Percentiles rank a stretch among this genome's conserved stretches.
Conservation (phyloP, 768 basidiomycete species). For the Lactarius deliciosus region DNA sequence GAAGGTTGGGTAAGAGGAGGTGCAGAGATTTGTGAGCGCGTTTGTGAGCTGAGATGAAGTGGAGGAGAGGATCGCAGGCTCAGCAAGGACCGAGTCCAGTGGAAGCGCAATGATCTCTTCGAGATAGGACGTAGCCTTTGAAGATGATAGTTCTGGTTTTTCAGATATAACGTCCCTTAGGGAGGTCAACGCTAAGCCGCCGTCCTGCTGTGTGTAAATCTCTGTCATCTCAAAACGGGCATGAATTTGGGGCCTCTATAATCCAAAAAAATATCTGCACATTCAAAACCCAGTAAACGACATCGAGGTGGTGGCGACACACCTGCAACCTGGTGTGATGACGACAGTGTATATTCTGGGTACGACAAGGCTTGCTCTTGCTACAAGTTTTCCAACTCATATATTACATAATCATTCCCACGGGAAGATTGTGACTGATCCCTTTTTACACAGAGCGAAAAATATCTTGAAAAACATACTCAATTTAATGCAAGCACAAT, state of each 20-base stretch:
- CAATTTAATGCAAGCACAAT: no score
- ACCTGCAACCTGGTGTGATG: neutral
- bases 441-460: no score
- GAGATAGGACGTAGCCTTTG: slow-evolving; percentile 51
- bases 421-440: no score
- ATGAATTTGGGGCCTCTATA: neutral
- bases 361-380: neutral
- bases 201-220: neutral
- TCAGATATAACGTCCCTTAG: slow-evolving; percentile 13
- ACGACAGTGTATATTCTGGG: neutral
- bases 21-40: slow-evolving; percentile 85
- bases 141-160: slow-evolving; percentile 28
- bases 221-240: slow-evolving; percentile 6
- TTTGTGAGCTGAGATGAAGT: slow-evolving; percentile 86
- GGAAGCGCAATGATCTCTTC: slow-evolving; percentile 62
- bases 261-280: neutral
- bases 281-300: neutral
- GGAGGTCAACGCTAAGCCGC: slow-evolving; percentile 1
- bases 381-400: neutral
- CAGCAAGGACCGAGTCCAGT: slow-evolving; percentile 64
- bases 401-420: no score
- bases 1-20: slow-evolving; percentile 89
- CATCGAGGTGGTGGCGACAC: neutral
- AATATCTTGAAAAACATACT: no score
- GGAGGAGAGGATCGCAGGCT: slow-evolving; percentile 75